phyloP scores from a whole-genome alignment of 2,329 filamentous ascomycete genomes.

The Geoglossum cookeanum region DNA sequence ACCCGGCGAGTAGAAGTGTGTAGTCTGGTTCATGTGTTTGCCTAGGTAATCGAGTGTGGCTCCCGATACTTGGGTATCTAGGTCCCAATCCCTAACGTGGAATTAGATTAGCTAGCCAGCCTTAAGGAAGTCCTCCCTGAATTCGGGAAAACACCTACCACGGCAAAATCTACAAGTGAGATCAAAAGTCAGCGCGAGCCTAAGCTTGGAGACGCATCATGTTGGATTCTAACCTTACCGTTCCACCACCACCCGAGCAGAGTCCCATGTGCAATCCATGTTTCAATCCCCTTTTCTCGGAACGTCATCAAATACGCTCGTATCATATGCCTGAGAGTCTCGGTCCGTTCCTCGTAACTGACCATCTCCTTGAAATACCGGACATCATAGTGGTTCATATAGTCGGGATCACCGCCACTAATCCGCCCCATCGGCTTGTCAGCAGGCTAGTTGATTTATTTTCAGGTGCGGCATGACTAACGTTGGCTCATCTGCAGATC shows the following conservation, averaged over 20 bases:
- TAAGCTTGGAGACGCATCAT: neutral
- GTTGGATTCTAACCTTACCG: slow-evolving; percentile 25
- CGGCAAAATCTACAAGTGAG: slow-evolving; percentile 7
- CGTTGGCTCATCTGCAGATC: slow-evolving; percentile 8
- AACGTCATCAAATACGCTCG: slow-evolving; percentile 55
- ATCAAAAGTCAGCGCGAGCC: neutral
- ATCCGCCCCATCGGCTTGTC: neutral
- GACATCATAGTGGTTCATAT: slow-evolving; percentile 50
- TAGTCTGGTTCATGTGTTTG: slow-evolving; percentile 47
- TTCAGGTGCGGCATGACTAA: neutral
- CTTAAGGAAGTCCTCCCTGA: slow-evolving; percentile 26
- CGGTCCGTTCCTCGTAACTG: slow-evolving; percentile 44
- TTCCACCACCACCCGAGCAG: slow-evolving; percentile 86
- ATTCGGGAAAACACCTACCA: neutral
- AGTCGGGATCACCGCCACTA: slow-evolving; percentile 29
- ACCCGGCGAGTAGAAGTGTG: slow-evolving; percentile 27
- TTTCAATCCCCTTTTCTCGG: slow-evolving; percentile 46
- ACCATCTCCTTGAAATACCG: slow-evolving; percentile 49
- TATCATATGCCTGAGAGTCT: slow-evolving; percentile 48
- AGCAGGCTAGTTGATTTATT: neutral
- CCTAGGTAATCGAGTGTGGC: slow-evolving; percentile 47
- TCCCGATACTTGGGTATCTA: slow-evolving; percentile 61
- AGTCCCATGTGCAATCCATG: slow-evolving; percentile 75
- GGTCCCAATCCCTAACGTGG: slow-evolving; percentile 52
- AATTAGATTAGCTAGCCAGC: slow-evolving; percentile 15